Evolutionary conservation across 1,284 basidiomycete genomes (phyloP).

Genomic region (Farysia itapuensis): DNA sequence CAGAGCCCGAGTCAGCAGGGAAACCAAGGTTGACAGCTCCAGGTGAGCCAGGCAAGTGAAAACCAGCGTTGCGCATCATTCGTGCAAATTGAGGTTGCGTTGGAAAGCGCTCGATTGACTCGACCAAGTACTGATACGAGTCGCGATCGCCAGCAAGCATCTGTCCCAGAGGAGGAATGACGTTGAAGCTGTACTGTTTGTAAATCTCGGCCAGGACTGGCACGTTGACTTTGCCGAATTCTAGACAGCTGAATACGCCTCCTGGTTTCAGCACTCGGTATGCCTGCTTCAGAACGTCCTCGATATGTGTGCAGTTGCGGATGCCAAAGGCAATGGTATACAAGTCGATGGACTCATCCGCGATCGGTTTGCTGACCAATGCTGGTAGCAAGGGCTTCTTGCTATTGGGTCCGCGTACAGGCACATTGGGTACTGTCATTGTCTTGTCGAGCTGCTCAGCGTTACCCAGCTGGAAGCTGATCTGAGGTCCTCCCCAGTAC

Average conservation of each 20-base stretch:
- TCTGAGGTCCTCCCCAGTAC: slow-evolving; percentile 76
- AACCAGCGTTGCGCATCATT: slow-evolving; percentile 67
- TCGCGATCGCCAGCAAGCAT: slow-evolving; percentile 92
- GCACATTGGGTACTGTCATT: slow-evolving; percentile 35
- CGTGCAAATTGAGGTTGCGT: slow-evolving; percentile 83
- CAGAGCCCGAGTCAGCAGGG: slow-evolving; percentile 22
- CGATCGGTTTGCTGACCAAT: slow-evolving; percentile 47
- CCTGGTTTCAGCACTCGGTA: slow-evolving; percentile 94
- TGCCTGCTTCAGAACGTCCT: slow-evolving; percentile 84
- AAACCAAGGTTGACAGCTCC: slow-evolving; percentile 48
- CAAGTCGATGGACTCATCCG: slow-evolving; percentile 76
- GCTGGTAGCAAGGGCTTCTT: slow-evolving; percentile 48
- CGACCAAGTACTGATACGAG: slow-evolving; percentile 91
- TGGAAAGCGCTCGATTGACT: slow-evolving; percentile 94
- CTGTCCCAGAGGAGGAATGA: slow-evolving; percentile 91
- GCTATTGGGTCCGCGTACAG: slow-evolving; percentile 34
- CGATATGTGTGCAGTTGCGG: slow-evolving; percentile 92
- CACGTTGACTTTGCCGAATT: slow-evolving; percentile 92
- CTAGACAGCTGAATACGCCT: slow-evolving; percentile 90
- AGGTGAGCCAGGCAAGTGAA: slow-evolving; percentile 56
- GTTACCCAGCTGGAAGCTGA: slow-evolving; percentile 89
- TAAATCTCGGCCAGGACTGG: slow-evolving; percentile 85
- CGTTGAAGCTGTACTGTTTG: slow-evolving; percentile 92
- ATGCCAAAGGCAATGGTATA: slow-evolving; percentile 99
- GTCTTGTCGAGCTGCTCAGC: slow-evolving; percentile 71